phyloP scores from a whole-genome alignment of 768 basidiomycete genomes.

The Russula emetica region DNA sequence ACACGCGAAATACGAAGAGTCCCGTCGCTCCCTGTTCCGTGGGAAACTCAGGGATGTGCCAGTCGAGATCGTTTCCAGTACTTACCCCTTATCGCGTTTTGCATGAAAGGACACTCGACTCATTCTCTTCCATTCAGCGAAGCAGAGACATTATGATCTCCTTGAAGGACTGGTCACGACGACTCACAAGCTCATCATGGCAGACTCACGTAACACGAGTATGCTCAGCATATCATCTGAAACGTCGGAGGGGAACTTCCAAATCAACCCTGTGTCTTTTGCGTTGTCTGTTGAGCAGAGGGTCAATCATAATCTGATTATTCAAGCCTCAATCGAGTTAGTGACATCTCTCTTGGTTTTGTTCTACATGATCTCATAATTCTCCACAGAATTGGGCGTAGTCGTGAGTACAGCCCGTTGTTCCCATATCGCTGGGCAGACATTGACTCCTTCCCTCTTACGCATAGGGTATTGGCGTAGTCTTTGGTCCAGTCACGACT shows the following conservation, averaged over 20 bases:
- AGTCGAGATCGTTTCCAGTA: slow-evolving; percentile 13
- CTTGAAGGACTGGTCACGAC: not conserved
- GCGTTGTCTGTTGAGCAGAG: slow-evolving; percentile 8
- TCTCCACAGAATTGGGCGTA: slow-evolving; percentile 1
- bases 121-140: not conserved
- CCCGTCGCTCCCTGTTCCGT: not conserved
- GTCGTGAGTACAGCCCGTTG: not conserved
- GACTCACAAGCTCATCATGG: not conserved
- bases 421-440: not conserved
- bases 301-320: not conserved
- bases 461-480: slow-evolving; percentile 17
- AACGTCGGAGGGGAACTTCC: not conserved
- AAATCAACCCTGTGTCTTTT: not conserved
- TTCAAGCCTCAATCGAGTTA: slow-evolving; percentile 11
- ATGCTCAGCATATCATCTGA: no score
- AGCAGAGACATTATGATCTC: not conserved
- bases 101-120: not conserved
- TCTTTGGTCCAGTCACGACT: slow-evolving; percentile 9
- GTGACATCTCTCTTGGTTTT: not conserved
- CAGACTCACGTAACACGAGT: not conserved
- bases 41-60: slow-evolving; percentile 1
- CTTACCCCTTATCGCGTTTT: not conserved
- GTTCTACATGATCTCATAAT: not conserved
- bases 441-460: not conserved
- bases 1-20: not conserved